phyloP scores from a whole-genome alignment of 805 yeast species.

The Metschnikowia santaceciliae region DNA sequence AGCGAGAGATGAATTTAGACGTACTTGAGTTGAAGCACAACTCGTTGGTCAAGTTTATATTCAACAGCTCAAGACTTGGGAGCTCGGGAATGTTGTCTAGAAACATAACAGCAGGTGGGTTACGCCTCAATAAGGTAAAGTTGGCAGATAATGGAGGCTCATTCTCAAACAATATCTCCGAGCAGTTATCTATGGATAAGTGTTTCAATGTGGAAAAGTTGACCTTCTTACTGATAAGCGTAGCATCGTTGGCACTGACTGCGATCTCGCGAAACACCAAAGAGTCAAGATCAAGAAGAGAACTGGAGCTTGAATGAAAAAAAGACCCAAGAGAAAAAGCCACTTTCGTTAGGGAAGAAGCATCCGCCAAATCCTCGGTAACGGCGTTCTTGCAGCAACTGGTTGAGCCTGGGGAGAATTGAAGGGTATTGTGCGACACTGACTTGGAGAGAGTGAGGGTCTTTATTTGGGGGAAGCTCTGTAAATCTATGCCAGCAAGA shows the following conservation, averaged over 20 bases:
- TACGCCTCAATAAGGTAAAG: constrained; percentile 9
- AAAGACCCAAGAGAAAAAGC: constrained; percentile 2
- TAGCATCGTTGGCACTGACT: constrained; percentile 12
- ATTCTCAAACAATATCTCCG: constrained; percentile 5
- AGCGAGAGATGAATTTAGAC: constrained; percentile 4
- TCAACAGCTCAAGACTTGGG: constrained; percentile 9
- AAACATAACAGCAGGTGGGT: constrained; percentile 12
- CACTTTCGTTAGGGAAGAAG: not conserved
- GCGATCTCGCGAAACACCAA: constrained; percentile 9
- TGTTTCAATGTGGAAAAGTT: constrained; percentile 4
- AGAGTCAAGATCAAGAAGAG: constrained; percentile 6
- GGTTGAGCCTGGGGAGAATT: constrained; percentile 6
- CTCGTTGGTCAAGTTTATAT: constrained; percentile 12
- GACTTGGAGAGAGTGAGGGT: constrained; percentile 8
- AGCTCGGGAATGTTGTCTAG: constrained; percentile 9
- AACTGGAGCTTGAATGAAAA: not conserved
- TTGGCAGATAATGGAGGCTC: not conserved
- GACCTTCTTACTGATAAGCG: constrained; percentile 3
- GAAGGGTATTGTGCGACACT: not conserved
- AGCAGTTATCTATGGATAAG: constrained; percentile 14
- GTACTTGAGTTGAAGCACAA: constrained; percentile 12
- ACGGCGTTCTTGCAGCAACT: constrained; percentile 10
- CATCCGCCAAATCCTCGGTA: constrained; percentile 3
- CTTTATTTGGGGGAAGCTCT: constrained; percentile 5
- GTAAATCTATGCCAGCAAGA: constrained; percentile 2